Evolutionary conservation across 805 yeast species (phyloP).

Genomic region (Kregervanrija pseudodelftensis): DNA sequence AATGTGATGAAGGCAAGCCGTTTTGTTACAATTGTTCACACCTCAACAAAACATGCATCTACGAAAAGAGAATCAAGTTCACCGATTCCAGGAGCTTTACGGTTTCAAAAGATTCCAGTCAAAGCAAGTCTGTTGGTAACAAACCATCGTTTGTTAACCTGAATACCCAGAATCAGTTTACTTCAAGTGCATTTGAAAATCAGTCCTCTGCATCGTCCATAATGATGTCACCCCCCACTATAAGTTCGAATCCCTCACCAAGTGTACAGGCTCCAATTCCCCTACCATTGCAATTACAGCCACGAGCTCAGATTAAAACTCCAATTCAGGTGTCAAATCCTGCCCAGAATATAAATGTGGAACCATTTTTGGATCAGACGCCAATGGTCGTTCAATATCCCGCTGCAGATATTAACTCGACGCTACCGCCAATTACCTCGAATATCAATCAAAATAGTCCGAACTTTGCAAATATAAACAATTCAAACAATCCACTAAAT

Average conservation of each 20-base stretch:
- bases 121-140: slow-evolving; percentile 11
- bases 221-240: no score
- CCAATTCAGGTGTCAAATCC: background rate
- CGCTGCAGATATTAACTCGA: background rate
- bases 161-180: no score
- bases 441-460: no score
- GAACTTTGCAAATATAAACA: no score
- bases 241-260: no score
- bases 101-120: background rate
- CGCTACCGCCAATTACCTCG: no score
- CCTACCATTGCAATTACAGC: no score
- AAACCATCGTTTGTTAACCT: slow-evolving; percentile 3
- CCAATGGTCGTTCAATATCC: slow-evolving; percentile 22
- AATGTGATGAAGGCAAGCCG: slow-evolving; percentile 35
- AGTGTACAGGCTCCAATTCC: no score
- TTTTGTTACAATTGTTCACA: slow-evolving; percentile 35
- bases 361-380: slow-evolving; percentile 10
- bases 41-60: slow-evolving; percentile 31
- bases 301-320: slow-evolving; percentile 3
- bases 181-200: no score
- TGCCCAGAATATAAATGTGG: slow-evolving; percentile 2
- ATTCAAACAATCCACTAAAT: no score
- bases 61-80: slow-evolving; percentile 29
- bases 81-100: slow-evolving; percentile 26
- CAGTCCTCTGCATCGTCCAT: no score